phyloP scores from a whole-genome alignment of 768 basidiomycete species.

The Termitomyces sp. region DNA sequence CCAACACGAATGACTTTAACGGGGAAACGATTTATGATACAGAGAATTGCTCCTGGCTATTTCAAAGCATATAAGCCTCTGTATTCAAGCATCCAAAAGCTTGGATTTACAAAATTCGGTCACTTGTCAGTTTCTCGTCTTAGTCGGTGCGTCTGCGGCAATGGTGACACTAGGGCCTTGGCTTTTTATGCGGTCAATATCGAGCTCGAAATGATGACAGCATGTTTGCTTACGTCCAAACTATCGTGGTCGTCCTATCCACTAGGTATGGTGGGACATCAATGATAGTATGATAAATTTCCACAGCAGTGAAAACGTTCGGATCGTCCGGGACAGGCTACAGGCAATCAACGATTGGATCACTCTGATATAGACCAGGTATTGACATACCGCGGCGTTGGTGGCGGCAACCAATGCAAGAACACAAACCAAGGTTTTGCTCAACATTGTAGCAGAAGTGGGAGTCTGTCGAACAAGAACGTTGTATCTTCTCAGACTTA shows the following conservation, averaged over 20 bases:
- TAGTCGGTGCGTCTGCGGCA: not conserved
- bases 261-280: slow-evolving; percentile 7
- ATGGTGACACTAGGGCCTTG: not conserved
- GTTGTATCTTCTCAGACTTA: not conserved
- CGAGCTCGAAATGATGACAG: not conserved
- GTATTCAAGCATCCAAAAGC: not conserved
- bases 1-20: no score
- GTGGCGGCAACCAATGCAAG: not conserved
- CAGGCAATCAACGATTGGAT: not conserved
- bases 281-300: slow-evolving; percentile 8
- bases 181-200: not conserved
- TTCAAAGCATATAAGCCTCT: no score
- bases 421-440: not conserved
- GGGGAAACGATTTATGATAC: no score
- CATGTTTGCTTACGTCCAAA: slow-evolving; percentile 7
- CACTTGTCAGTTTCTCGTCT: not conserved
- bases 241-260: slow-evolving; percentile 10
- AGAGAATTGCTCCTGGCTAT: no score
- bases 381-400: not conserved
- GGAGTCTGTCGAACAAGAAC: not conserved
- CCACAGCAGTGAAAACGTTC: slow-evolving; percentile 2
- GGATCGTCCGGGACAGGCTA: not conserved
- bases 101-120: not conserved
- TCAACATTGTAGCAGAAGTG: not conserved
- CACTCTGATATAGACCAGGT: not conserved